Base-by-base conservation (phyloP, 2,329 filamentous ascomycete genomes). In the Talaromyces rugulosus region DNA sequence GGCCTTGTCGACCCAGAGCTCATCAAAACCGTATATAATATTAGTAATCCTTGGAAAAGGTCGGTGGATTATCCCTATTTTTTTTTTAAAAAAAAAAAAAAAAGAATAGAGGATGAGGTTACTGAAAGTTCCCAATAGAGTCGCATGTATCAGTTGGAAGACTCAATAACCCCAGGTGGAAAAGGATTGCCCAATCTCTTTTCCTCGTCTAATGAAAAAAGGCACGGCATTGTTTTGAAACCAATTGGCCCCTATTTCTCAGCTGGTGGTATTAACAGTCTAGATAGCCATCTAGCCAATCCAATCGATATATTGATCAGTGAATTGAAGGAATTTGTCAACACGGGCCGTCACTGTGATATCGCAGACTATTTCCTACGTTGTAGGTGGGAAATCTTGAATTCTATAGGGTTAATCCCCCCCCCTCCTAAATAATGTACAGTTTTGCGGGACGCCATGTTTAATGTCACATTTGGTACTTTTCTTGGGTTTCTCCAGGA, bases 1-100 rank as follows among this genome's bases (percentile, higher is more conserved):
- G 91, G 89, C 0, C 91, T 23, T 94, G 68, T 85, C 89, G 55
- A 62, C 14, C 52, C 60, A n/a, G 54, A 54, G 28, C 54, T 23
- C 23, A 23, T 23, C 23, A 23, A 23, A 23, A 23, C 23, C 23
- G 23, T 23, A 23, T 23, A 23, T 23, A 23, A 23, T 23, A 23
- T 23, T 23, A 23, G 23, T 23, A 23, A 23, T 23, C 23, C 23
- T 23, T 23, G 23, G 23, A 23, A 23, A 23, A 23, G 23, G 23
- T 23, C 2, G 23, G 23, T 23, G 23, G 23, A 23, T 23, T 23
- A 23, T 23, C 23, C 23, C 23, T 23, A 2, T 23, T 23, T 23
- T 23, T 23, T 23, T 23, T 23, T 23, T 23, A 2, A 23, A 23
- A 2, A 23, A 23, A 23, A 23, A 23, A 23, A 23, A 23, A 23